Evolutionary conservation across 345 rosid species (phyloP).

Genomic region (Streptanthus diversifolius): DNA sequence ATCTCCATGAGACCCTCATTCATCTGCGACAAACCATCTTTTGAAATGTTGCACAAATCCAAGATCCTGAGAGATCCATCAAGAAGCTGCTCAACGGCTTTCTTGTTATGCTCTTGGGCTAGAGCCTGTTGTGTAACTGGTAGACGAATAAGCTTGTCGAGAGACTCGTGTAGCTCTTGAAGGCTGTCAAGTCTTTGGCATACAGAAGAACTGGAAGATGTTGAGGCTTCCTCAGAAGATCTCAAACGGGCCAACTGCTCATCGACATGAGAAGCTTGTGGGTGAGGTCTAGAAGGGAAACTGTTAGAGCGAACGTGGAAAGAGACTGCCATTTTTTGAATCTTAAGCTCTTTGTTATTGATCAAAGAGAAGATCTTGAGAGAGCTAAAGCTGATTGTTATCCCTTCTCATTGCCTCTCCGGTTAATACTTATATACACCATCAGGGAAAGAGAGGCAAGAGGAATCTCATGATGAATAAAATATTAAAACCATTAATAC

Average conservation of each 20-base stretch:
- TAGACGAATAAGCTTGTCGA: slow-evolving; percentile 23
- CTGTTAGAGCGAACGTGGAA: background rate
- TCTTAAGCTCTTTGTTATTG: background rate
- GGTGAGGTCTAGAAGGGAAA: background rate
- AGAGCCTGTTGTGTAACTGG: slow-evolving; percentile 21
- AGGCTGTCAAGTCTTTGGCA: slow-evolving; percentile 4
- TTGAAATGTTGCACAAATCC: slow-evolving; percentile 27
- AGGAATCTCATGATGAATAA: background rate
- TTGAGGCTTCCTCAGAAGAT: background rate
- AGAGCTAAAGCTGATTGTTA: slow-evolving; percentile 1
- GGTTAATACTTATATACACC: background rate
- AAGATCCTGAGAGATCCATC: slow-evolving; percentile 34
- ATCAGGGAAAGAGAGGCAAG: background rate
- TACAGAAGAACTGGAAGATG: slow-evolving; percentile 14
- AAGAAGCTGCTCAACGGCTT: slow-evolving; percentile 23
- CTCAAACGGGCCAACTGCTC: background rate
- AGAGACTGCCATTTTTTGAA: background rate
- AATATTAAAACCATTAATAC: background rate
- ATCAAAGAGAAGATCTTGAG: background rate
- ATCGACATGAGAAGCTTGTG: background rate
- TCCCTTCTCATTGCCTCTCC: background rate
- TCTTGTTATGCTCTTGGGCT: slow-evolving; percentile 19
- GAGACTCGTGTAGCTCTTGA: slow-evolving; percentile 27
- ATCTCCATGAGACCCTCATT: slow-evolving; percentile 29
- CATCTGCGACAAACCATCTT: slow-evolving; percentile 34